Conservation (phyloP, 768 basidiomycete genomes). For the Saitozyma podzolica region DNA sequence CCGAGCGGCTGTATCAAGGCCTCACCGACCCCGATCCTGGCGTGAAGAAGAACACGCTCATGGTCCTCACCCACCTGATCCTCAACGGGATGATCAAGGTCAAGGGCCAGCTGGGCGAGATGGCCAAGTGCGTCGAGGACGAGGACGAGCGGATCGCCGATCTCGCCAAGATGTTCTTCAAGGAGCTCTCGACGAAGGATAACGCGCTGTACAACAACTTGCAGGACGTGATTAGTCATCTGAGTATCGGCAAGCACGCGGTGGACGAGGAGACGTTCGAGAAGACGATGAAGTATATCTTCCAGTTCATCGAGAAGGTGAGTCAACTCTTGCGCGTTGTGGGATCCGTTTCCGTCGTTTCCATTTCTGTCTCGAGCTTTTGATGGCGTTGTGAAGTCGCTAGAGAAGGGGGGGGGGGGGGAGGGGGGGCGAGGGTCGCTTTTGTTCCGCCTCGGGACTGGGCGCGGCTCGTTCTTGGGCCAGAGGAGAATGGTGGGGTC, state of each 20-base stretch:
- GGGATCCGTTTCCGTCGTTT: too few species aligned
- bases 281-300: conserved; percentile 90
- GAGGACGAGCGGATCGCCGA: conserved; percentile 81
- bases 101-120: conserved; percentile 97
- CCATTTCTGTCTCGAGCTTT: too few species aligned
- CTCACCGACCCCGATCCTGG: conserved; percentile 79
- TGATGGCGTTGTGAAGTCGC: background rate
- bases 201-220: conserved; percentile 99
- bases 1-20: conserved; percentile 86
- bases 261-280: conserved; percentile 92
- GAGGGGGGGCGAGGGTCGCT: background rate
- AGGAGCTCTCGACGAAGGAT: conserved; percentile 91
- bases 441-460: too few species aligned
- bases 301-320: conserved; percentile 95
- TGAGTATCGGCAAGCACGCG: conserved; percentile 85
- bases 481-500: too few species aligned
- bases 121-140: conserved; percentile 99
- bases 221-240: conserved; percentile 94
- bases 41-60: conserved; percentile 98
- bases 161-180: conserved; percentile 97
- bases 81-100: conserved; percentile 99
- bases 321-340: conserved; percentile 19
- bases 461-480: too few species aligned
- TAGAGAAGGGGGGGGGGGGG: background rate
- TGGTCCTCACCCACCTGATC: conserved; percentile 96